Conservation (phyloP, 2,329 filamentous ascomycete genomes). For the Fusarium sublunatum region DNA sequence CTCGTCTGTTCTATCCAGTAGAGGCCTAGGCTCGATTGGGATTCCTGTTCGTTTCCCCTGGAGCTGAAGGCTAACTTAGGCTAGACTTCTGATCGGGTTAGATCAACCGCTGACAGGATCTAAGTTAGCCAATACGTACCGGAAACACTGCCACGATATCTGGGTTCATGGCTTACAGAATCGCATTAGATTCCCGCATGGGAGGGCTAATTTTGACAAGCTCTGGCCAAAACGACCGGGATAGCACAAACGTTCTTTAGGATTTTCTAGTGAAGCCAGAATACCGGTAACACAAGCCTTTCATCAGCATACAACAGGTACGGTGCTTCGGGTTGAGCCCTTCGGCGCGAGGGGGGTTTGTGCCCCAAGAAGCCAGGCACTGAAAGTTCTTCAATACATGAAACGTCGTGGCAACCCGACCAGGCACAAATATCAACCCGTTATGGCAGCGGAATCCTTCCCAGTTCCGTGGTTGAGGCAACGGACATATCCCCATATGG, state of each 20-base stretch:
- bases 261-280: neutral
- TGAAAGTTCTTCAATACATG: conserved; percentile 11
- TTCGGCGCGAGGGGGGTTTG: neutral
- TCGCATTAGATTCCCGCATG: conserved; percentile 18
- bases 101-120: conserved; percentile 9
- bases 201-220: conserved; percentile 2
- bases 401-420: conserved; percentile 36
- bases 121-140: conserved; percentile 2
- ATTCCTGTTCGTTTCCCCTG: conserved; percentile 15
- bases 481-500: conserved; percentile 21
- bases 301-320: neutral
- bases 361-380: neutral
- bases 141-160: conserved; percentile 6
- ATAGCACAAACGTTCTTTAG: neutral
- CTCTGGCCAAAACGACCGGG: neutral
- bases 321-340: too few relatives aligned
- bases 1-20: conserved; percentile 8
- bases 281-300: neutral
- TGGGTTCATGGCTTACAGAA: conserved; percentile 7
- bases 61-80: conserved; percentile 2
- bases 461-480: conserved; percentile 22
- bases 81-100: conserved; percentile 16
- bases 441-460: conserved; percentile 11
- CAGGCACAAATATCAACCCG: conserved; percentile 15
- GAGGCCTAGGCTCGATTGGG: conserved; percentile 8